Conservation (phyloP, 1,284 basidiomycete species). For the Anthracocystis walkeri region DNA sequence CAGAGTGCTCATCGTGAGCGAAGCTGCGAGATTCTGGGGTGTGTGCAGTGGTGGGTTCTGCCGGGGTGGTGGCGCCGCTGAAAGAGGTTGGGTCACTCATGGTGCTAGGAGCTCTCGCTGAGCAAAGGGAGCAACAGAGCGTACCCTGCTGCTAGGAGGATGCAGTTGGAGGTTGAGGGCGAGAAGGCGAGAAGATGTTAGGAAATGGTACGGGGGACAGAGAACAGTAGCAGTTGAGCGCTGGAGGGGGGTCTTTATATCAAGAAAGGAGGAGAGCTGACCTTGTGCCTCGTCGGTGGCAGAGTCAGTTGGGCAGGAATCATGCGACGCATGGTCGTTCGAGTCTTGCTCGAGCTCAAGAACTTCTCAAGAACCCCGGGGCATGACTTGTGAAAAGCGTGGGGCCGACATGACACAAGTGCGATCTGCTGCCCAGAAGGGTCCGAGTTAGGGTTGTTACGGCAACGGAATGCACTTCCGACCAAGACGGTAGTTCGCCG, state of each 20-base stretch:
- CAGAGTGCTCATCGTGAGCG: constrained; percentile 8
- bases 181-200: neutral
- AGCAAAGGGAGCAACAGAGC: neutral
- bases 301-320: no score
- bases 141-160: neutral
- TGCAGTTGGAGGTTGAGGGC: neutral
- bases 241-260: neutral
- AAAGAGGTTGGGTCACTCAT: constrained; percentile 23
- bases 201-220: neutral
- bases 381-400: no score
- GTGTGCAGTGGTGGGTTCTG: neutral
- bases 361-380: no score
- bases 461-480: constrained; percentile 5
- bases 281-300: no score
- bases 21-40: constrained; percentile 3
- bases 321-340: no score
- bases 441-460: neutral
- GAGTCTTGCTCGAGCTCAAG: no score
- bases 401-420: no score
- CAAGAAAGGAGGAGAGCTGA: no score
- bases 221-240: neutral
- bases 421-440: neutral
- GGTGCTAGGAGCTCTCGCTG: neutral
- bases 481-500: neutral
- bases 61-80: constrained; percentile 26